A percentile compares a stretch with the other conserved stretches of the same genome.
These are phyloP conservation scores for Elsinoe perseae DNA, from an alignment of 2,329 filamentous ascomycete species.

Conservation along the genomic window DNA sequence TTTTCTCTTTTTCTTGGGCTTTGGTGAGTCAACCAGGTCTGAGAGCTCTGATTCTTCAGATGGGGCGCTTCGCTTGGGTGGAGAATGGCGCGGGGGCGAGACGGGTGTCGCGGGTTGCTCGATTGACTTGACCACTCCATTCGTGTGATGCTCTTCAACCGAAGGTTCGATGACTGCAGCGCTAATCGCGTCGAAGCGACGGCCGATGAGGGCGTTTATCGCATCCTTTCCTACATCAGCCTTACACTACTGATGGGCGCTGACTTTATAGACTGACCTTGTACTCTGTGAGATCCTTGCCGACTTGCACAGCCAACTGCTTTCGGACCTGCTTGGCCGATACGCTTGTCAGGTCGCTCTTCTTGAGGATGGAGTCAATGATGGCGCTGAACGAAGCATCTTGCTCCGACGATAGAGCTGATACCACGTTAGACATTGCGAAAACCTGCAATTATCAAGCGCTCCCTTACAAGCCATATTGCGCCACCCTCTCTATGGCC, in stretches of 20 bases:
- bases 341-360: slow-evolving; percentile 55
- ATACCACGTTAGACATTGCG: neutral
- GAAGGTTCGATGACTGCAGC: slow-evolving; percentile 19
- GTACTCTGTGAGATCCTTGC: slow-evolving; percentile 53
- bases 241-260: neutral
- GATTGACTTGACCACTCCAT: slow-evolving; percentile 24
- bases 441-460: neutral
- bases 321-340: slow-evolving; percentile 59
- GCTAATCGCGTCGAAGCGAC: slow-evolving; percentile 43
- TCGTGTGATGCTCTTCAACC: slow-evolving; percentile 33
- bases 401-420: slow-evolving; percentile 13
- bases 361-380: slow-evolving; percentile 55
- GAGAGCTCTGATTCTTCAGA: slow-evolving; percentile 34
- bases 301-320: slow-evolving; percentile 52
- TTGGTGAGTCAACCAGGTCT: slow-evolving; percentile 33
- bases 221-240: slow-evolving; percentile 30
- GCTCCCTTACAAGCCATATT: slow-evolving; percentile 6
- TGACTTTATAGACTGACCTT: slow-evolving; percentile 49
- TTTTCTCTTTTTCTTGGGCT: slow-evolving; percentile 51
- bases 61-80: slow-evolving; percentile 37
- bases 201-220: slow-evolving; percentile 42
- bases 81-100: slow-evolving; percentile 20
- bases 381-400: slow-evolving; percentile 31
- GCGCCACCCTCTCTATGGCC: neutral
- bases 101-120: slow-evolving; percentile 18